Conservation (phyloP, 2,329 filamentous ascomycete species). For the Rhinocladiella mackenziei region DNA sequence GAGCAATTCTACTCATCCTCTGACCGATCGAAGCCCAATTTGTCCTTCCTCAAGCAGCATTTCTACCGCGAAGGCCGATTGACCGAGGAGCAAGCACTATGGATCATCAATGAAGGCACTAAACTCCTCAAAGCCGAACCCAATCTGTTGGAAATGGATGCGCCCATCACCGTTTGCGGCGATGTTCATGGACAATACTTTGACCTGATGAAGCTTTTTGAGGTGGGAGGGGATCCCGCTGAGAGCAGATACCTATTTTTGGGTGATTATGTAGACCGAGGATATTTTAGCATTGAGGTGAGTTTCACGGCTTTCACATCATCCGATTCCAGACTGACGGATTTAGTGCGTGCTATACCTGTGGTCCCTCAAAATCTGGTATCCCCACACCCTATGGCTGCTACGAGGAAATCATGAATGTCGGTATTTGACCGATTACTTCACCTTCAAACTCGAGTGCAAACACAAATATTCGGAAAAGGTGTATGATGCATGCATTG, state of each 20-base stretch:
- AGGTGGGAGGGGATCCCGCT: slow-evolving; percentile 92
- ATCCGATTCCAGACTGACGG: slow-evolving; percentile 33
- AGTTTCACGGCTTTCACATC: slow-evolving; percentile 11
- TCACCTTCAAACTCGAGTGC: slow-evolving; percentile 99
- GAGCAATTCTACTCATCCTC: slow-evolving; percentile 91
- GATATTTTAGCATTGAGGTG: slow-evolving; percentile 96
- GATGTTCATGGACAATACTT: slow-evolving; percentile 99
- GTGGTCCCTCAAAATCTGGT: slow-evolving; percentile 98
- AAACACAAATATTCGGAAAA: slow-evolving; percentile 98
- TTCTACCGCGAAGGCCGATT: slow-evolving; percentile 96
- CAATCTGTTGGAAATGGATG: slow-evolving; percentile 98
- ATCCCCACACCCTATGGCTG: slow-evolving; percentile 94
- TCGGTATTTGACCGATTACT: slow-evolving; percentile 97
- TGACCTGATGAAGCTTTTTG: slow-evolving; percentile 98
- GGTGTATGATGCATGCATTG: slow-evolving; percentile 96
- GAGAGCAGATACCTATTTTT: slow-evolving; percentile 97
- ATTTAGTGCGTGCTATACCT: slow-evolving; percentile 90
- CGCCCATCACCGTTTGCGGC: slow-evolving; percentile 96
- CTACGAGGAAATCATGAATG: slow-evolving; percentile 98
- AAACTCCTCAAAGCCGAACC: slow-evolving; percentile 85
- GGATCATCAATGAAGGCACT: slow-evolving; percentile 84
- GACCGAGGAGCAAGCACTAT: slow-evolving; percentile 95
- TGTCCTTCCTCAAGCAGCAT: slow-evolving; percentile 94
- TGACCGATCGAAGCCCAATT: slow-evolving; percentile 81
- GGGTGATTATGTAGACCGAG: slow-evolving; percentile 95